Evolutionary conservation across 2,329 filamentous ascomycete species (phyloP).

Genomic region (Penicillium expansum): DNA sequence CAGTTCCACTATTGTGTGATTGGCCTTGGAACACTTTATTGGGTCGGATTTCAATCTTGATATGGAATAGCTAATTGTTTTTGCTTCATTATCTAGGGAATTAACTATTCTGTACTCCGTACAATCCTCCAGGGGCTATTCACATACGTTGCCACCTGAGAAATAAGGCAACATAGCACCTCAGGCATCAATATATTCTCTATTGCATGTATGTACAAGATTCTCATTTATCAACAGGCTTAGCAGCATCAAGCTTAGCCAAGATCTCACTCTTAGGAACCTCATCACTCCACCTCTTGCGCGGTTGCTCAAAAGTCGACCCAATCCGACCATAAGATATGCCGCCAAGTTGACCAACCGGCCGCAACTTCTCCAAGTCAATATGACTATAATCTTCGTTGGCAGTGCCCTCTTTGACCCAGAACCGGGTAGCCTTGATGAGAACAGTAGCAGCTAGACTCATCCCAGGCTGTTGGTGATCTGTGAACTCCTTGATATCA

Average conservation of each 20-base stretch:
- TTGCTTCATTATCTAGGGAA: background rate
- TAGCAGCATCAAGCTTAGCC: constrained; percentile 14
- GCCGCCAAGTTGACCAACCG: constrained; percentile 75
- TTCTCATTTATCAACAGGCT: background rate
- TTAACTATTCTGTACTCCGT: background rate
- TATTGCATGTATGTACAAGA: background rate
- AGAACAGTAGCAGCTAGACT: constrained; percentile 70
- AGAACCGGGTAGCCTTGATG: constrained; percentile 79
- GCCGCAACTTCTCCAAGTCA: constrained; percentile 71
- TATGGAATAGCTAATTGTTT: background rate
- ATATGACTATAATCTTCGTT: constrained; percentile 71
- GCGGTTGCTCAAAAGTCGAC: constrained; percentile 66
- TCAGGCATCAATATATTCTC: background rate
- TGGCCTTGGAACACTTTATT: background rate
- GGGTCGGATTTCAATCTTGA: background rate
- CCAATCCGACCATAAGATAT: constrained; percentile 72
- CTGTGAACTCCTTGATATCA: constrained; percentile 70
- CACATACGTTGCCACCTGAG: background rate
- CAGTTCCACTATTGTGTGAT: background rate
- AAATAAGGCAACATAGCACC: background rate
- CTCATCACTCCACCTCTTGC: constrained; percentile 38
- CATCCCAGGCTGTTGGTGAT: constrained; percentile 63
- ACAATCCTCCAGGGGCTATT: background rate
- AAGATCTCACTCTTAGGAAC: constrained; percentile 19
- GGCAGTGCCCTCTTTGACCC: constrained; percentile 79